Conservation (phyloP, 2,329 filamentous ascomycete genomes). For the Huntiella decipiens region DNA sequence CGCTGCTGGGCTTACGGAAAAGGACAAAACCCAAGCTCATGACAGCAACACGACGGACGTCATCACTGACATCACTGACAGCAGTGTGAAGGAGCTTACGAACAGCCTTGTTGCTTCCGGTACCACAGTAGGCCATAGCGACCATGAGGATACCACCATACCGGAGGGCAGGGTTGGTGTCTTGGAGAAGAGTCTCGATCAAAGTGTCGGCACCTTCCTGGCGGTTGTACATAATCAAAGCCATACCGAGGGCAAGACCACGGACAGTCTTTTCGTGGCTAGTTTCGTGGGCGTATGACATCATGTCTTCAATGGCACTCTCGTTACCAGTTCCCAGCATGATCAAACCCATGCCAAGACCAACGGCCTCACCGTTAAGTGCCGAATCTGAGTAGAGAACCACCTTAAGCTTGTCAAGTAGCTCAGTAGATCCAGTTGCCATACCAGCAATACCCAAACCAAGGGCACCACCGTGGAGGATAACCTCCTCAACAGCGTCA, state of each 20-base stretch:
- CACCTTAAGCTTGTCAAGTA: conserved; percentile 78
- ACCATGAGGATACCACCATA: conserved; percentile 99
- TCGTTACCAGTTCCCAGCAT: conserved; percentile 97
- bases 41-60: conserved; percentile 86
- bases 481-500: conserved; percentile 68
- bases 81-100: conserved; percentile 87
- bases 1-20: conserved; percentile 91
- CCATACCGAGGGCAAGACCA: conserved; percentile 88
- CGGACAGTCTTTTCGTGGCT: conserved; percentile 98
- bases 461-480: conserved; percentile 89
- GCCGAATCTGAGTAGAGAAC: conserved; percentile 88
- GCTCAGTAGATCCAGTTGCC: conserved; percentile 78
- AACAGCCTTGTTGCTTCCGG: conserved; percentile 95
- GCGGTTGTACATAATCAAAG: conserved; percentile 91
- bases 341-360: conserved; percentile 87
- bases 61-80: conserved; percentile 94
- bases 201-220: conserved; percentile 90
- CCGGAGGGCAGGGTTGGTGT: conserved; percentile 79
- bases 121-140: conserved; percentile 90
- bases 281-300: conserved; percentile 91
- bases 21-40: conserved; percentile 97
- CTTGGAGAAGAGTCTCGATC: conserved; percentile 80
- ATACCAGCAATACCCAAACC: conserved; percentile 93
- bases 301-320: conserved; percentile 88
- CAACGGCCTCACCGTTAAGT: conserved; percentile 90